Conservation (phyloP, 345 rosid genomes). For the Psidium guajava region DNA sequence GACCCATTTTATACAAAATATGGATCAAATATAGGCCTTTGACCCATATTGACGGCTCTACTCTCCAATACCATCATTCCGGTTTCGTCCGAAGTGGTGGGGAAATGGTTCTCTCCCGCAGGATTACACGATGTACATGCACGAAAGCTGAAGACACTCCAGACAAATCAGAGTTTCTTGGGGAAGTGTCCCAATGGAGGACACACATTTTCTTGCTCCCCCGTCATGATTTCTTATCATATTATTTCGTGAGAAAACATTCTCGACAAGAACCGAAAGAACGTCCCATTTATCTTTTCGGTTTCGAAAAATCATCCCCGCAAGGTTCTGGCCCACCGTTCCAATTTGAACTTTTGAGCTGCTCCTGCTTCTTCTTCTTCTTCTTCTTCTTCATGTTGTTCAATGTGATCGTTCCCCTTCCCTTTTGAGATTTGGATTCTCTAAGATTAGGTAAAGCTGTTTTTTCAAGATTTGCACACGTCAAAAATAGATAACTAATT, state of each 20-base stretch:
- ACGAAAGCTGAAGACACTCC: background rate
- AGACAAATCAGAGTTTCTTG: background rate
- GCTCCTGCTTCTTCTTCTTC: no score
- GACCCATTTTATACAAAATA: no score
- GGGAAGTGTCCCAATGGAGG: background rate
- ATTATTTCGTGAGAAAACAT: background rate
- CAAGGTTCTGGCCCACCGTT: background rate
- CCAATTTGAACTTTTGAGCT: background rate
- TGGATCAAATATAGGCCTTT: no score
- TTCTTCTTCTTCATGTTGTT: background rate
- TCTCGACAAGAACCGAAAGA: background rate
- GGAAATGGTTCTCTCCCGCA: background rate
- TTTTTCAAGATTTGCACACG: background rate
- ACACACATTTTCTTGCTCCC: background rate
- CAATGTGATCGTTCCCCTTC: background rate
- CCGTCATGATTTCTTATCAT: background rate
- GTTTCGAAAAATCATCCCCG: background rate
- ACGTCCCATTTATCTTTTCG: background rate
- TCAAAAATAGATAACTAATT: background rate
- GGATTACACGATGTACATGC: background rate
- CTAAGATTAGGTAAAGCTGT: background rate
- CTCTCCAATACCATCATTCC: background rate
- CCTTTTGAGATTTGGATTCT: background rate
- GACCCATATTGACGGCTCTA: no score
- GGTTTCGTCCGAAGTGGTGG: background rate